Percentiles rank a stretch among this genome's conserved stretches.
Conservation (phyloP, 78 protist genomes). For the Dictyostelium brefeldianum region DNA sequence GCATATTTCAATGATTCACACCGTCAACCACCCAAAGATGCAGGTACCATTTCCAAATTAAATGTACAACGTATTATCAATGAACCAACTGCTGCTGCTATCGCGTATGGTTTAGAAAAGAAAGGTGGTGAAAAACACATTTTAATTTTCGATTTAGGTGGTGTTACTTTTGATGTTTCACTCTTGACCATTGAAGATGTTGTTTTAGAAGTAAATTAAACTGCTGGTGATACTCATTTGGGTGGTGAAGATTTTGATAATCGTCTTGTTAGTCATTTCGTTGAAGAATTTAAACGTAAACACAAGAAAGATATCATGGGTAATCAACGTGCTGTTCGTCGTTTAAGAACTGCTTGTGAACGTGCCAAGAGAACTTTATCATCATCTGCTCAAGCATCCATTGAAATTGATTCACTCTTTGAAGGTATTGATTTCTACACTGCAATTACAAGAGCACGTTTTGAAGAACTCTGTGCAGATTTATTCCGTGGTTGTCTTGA, state of each 20-base stretch:
- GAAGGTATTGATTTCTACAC: constrained; percentile 95
- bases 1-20: constrained; percentile 99
- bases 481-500: constrained; percentile 90
- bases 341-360: constrained; percentile 97
- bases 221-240: constrained; percentile 97
- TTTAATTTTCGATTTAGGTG: constrained; percentile 99
- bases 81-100: constrained; percentile 99
- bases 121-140: constrained; percentile 91
- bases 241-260: constrained; percentile 99
- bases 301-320: constrained; percentile 86
- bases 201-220: constrained; percentile 97
- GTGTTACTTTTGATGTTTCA: constrained; percentile 98
- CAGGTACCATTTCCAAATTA: constrained; percentile 98
- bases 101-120: constrained; percentile 99
- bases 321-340: constrained; percentile 90
- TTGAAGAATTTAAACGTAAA: constrained; percentile 76
- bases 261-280: constrained; percentile 94
- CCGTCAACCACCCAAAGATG: constrained; percentile 99
- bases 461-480: constrained; percentile 93
- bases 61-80: constrained; percentile 97
- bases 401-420: constrained; percentile 93
- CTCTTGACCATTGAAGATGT: constrained; percentile 96
- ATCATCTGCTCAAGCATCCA: constrained; percentile 83
- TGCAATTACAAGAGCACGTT: constrained; percentile 93
- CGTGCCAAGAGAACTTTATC: constrained; percentile 95